A percentile compares a stretch with the other conserved stretches of the same genome.
These are phyloP conservation scores for Iodosphaeria phyllophila DNA, from an alignment of 2,329 filamentous ascomycete species.

Conservation along the genomic window DNA sequence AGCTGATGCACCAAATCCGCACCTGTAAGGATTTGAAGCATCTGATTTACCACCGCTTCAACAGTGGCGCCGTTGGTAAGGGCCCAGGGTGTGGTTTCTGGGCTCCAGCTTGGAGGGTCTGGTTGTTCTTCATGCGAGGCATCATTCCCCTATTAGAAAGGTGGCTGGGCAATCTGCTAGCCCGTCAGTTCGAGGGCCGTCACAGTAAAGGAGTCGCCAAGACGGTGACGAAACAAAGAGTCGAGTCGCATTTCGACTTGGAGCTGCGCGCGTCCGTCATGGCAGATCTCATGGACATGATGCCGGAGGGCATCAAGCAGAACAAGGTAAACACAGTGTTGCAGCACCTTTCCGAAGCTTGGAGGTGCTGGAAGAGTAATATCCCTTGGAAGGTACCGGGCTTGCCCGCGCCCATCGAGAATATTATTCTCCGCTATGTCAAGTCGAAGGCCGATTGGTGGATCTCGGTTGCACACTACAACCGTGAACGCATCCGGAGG, in stretches of 20 bases:
- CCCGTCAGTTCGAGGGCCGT: slow-evolving; percentile 92
- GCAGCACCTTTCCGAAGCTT: slow-evolving; percentile 93
- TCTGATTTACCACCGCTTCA: slow-evolving; percentile 97
- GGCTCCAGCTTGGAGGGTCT: slow-evolving; percentile 96
- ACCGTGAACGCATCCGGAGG: slow-evolving; percentile 86
- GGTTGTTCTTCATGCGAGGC: slow-evolving; percentile 98
- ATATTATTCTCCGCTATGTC: slow-evolving; percentile 95
- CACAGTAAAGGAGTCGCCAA: slow-evolving; percentile 98
- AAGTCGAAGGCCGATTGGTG: slow-evolving; percentile 99
- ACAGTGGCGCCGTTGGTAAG: slow-evolving; percentile 89
- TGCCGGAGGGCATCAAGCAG: slow-evolving; percentile 98
- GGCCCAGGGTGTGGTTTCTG: slow-evolving; percentile 97
- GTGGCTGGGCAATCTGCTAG: slow-evolving; percentile 93
- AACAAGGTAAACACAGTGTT: slow-evolving; percentile 98
- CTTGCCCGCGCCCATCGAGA: slow-evolving; percentile 89
- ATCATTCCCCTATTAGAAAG: slow-evolving; percentile 92
- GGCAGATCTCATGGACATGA: slow-evolving; percentile 99
- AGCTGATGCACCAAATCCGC: slow-evolving; percentile 98
- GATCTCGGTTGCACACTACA: slow-evolving; percentile 98
- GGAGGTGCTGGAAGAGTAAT: slow-evolving; percentile 99
- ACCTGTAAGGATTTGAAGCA: slow-evolving; percentile 99
- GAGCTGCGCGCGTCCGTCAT: slow-evolving; percentile 96
- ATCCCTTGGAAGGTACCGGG: slow-evolving; percentile 99
- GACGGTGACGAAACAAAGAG: slow-evolving; percentile 96
- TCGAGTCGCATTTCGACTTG: slow-evolving; percentile 95